Evolutionary conservation across 2,329 filamentous ascomycete species (phyloP).

Genomic region (Pestalotiopsis sp.): DNA sequence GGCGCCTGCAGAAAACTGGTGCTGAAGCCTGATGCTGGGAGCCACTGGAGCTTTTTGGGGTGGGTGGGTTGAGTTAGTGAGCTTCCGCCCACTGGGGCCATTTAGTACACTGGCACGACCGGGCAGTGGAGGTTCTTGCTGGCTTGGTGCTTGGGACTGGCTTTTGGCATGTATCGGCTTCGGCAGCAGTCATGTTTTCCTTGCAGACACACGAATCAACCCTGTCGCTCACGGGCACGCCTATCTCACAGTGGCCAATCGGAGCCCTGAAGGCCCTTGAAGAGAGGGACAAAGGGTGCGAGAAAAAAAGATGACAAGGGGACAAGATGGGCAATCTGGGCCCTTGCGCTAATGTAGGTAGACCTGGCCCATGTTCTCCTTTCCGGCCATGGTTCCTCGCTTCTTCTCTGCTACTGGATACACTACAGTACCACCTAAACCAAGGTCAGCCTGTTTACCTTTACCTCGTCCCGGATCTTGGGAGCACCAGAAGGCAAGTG

Average conservation of each 20-base stretch:
- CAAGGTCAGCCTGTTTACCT: too few species aligned
- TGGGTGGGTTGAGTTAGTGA: background rate
- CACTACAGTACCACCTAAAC: background rate
- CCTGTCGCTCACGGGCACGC: background rate
- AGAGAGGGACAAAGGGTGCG: background rate
- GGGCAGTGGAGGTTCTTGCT: background rate
- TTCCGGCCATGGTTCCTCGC: background rate
- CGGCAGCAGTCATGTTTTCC: background rate
- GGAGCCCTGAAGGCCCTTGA: background rate
- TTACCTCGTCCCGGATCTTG: background rate
- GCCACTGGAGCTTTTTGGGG: background rate
- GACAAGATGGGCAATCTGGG: background rate
- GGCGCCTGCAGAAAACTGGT: background rate
- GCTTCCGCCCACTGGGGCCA: background rate
- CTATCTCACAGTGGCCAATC: background rate
- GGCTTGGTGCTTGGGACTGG: background rate
- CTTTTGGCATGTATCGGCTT: background rate
- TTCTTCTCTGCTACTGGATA: background rate
- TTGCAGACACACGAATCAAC: background rate
- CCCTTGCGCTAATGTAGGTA: slow-evolving; percentile 1
- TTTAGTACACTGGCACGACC: background rate
- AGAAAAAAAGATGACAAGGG: slow-evolving; percentile 2
- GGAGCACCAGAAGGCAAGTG: background rate
- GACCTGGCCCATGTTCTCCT: slow-evolving; percentile 1
- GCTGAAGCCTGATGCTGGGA: background rate